Conservation (phyloP, 352 stramenopile species). For the Pythium dissimile region DNA sequence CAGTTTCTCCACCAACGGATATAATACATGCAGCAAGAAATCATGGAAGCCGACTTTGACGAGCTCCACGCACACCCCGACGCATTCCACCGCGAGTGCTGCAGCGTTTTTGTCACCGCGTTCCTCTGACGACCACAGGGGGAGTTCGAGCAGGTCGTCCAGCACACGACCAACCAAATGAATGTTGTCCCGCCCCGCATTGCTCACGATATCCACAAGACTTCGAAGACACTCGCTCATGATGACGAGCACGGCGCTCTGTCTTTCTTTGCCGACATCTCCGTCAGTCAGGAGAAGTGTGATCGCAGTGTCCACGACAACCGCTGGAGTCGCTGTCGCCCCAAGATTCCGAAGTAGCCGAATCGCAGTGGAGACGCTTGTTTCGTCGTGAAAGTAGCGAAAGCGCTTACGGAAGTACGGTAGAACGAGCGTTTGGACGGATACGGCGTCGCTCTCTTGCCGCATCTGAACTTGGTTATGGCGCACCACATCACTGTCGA, state of each 20-base stretch:
- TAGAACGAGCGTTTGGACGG: constrained; percentile 28
- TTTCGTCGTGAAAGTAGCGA: constrained; percentile 64
- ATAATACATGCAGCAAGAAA: constrained; percentile 72
- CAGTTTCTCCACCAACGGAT: constrained; percentile 84
- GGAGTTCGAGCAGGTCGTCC: constrained; percentile 62
- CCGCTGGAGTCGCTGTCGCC: constrained; percentile 38
- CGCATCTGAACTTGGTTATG: constrained; percentile 30
- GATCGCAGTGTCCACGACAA: constrained; percentile 71
- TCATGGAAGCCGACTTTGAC: constrained; percentile 42
- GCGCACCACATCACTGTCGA: constrained; percentile 75
- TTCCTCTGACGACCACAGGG: constrained; percentile 8
- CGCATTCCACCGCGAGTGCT: constrained; percentile 67
- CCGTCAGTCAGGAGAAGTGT: constrained; percentile 23
- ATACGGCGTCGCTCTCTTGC: too few species aligned
- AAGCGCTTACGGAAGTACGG: constrained; percentile 82
- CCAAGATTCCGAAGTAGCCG: constrained; percentile 51
- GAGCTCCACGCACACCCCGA: constrained; percentile 73
- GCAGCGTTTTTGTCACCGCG: constrained; percentile 5
- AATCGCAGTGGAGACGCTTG: constrained; percentile 42
- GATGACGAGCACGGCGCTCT: constrained; percentile 47
- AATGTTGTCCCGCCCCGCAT: constrained; percentile 30
- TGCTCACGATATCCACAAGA: constrained; percentile 3
- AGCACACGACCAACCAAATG: constrained; percentile 70
- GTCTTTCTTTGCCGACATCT: neutral
- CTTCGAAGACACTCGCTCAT: constrained; percentile 62